Evolutionary conservation across 73 alveolate species (phyloP).

Genomic region (Diophrys sp.): DNA sequence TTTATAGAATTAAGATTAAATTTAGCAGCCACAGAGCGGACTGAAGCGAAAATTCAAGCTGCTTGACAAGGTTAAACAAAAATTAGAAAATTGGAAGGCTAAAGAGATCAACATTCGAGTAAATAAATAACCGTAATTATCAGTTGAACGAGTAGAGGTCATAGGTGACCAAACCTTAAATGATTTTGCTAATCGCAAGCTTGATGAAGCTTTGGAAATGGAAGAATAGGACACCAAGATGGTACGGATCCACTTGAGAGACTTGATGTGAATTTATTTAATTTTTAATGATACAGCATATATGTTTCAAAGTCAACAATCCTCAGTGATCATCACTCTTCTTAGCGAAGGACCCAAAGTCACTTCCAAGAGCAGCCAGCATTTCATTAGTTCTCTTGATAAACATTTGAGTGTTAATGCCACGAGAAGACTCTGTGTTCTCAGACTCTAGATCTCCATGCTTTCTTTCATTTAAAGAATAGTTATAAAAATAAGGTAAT

Average conservation of each 20-base stretch:
- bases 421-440: not conserved
- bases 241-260: not conserved
- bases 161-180: not conserved
- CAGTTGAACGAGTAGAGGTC: not conserved
- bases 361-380: not conserved
- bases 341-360: not conserved
- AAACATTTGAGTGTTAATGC: not conserved
- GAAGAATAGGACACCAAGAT: not conserved
- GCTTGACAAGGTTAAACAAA: not conserved
- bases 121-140: not conserved
- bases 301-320: no score
- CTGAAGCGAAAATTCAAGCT: not conserved
- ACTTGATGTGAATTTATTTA: not conserved
- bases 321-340: not conserved
- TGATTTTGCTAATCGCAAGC: not conserved
- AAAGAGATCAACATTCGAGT: not conserved
- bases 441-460: not conserved
- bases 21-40: not conserved
- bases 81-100: not conserved
- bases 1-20: no score
- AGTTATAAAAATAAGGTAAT: not conserved
- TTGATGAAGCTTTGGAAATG: not conserved
- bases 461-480: not conserved
- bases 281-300: not conserved
- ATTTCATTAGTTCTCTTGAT: not conserved